Conservation (phyloP, 805 yeast genomes). For the Pichia thaimueangensis region DNA sequence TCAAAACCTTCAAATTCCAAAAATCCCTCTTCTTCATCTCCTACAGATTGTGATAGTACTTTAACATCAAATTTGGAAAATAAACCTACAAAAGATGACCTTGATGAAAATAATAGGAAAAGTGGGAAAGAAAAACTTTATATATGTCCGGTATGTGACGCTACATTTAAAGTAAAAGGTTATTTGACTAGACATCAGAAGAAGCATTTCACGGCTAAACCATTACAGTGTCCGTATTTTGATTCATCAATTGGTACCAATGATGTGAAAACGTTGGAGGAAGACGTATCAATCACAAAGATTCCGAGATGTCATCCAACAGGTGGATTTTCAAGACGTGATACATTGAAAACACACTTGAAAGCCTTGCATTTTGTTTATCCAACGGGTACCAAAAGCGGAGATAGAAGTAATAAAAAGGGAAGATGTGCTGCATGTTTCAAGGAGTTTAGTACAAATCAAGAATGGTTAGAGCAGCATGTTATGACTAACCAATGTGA, state of each 20-base stretch:
- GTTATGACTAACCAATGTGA: constrained; percentile 45
- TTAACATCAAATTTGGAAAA: too few species aligned
- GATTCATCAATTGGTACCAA: constrained; percentile 8
- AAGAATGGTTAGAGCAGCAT: constrained; percentile 47
- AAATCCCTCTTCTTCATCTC: background rate
- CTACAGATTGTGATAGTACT: background rate
- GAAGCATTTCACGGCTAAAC: constrained; percentile 44
- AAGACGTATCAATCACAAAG: background rate
- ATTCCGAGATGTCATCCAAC: constrained; percentile 46
- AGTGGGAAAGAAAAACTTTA: constrained; percentile 25
- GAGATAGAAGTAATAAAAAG: constrained; percentile 35
- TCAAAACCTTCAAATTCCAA: constrained; percentile 1
- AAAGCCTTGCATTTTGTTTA: constrained; percentile 51
- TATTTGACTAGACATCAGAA: constrained; percentile 51
- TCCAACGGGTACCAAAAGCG: constrained; percentile 48
- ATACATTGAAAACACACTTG: constrained; percentile 52
- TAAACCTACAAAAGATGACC: too few species aligned
- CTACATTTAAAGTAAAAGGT: constrained; percentile 44
- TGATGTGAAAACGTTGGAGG: too few species aligned
- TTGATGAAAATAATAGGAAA: too few species aligned
- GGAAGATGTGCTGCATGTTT: constrained; percentile 55
- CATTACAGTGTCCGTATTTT: constrained; percentile 51
- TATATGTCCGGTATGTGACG: constrained; percentile 44
- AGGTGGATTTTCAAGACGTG: constrained; percentile 55
- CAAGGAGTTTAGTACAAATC: constrained; percentile 40